Percentiles rank a stretch among this genome's conserved stretches.
Evolutionary conservation across 495 filamentous ascomycete genomes (phyloP).

Genomic region (Aspergillus bridgeri): DNA sequence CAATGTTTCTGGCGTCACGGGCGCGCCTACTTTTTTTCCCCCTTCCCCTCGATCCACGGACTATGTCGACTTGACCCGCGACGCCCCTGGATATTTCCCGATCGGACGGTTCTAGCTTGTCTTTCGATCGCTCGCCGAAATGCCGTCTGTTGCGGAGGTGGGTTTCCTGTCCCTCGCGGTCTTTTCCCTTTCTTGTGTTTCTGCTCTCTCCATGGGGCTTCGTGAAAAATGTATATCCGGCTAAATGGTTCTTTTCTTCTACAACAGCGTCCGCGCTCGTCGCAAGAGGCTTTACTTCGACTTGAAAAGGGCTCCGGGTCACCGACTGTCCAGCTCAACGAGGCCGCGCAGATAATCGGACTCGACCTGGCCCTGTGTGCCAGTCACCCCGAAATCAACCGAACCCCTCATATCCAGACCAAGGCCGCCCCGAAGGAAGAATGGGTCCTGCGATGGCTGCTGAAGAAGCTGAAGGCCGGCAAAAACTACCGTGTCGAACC

Average conservation of each 20-base stretch:
- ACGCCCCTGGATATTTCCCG: background rate
- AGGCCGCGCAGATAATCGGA: conserved; percentile 47
- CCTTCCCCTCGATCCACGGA: conserved; percentile 5
- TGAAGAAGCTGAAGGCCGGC: conserved; percentile 53
- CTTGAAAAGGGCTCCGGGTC: conserved; percentile 49
- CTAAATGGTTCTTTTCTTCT: conserved; percentile 14
- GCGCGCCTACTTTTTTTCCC: conserved; percentile 19
- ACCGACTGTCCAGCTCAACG: conserved; percentile 38
- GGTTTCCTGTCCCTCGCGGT: conserved; percentile 10
- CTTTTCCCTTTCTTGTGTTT: background rate
- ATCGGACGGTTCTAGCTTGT: conserved; percentile 4
- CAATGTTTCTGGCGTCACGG: conserved; percentile 8
- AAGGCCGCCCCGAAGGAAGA: conserved; percentile 52
- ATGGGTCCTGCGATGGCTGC: conserved; percentile 65
- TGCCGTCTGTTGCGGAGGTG: conserved; percentile 44
- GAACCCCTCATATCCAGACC: conserved; percentile 22
- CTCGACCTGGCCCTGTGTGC: conserved; percentile 40
- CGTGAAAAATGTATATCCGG: background rate
- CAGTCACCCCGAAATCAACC: conserved; percentile 32
- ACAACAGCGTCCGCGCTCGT: conserved; percentile 40
- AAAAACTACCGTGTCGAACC: conserved; percentile 44
- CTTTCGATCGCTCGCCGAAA: conserved; percentile 25
- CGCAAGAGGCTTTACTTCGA: conserved; percentile 48
- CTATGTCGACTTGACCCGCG: background rate
- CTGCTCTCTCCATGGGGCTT: background rate